phyloP scores from a whole-genome alignment of 2,329 filamentous ascomycete genomes.

The Stagonosporopsis vannaccii region DNA sequence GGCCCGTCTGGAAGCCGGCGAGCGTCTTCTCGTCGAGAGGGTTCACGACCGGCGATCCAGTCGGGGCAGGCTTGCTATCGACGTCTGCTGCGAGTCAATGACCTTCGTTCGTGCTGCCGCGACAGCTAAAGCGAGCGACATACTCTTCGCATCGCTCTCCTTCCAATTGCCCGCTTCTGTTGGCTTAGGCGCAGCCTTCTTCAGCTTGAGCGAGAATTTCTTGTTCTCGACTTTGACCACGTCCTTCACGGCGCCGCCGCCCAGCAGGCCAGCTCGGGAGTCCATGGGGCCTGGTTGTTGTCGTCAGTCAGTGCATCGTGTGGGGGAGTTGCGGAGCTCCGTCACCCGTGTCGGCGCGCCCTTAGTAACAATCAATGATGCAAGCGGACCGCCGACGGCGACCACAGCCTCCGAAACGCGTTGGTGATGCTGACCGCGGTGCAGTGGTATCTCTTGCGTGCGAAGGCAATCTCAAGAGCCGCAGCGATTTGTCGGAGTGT shows the following conservation, averaged over 20 bases:
- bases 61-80: constrained; percentile 36
- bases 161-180: constrained; percentile 75
- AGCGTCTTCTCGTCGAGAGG: constrained; percentile 78
- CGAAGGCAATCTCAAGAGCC: neutral
- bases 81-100: constrained; percentile 21
- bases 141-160: constrained; percentile 70
- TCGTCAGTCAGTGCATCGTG: constrained; percentile 27
- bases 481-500: neutral
- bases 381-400: neutral
- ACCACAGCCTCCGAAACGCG: neutral
- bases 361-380: constrained; percentile 47
- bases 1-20: constrained; percentile 81
- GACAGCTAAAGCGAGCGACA: constrained; percentile 24
- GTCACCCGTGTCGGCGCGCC: too few species aligned
- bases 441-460: neutral
- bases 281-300: constrained; percentile 37
- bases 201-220: constrained; percentile 58
- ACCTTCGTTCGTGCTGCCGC: neutral
- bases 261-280: constrained; percentile 38
- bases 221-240: constrained; percentile 50
- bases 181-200: constrained; percentile 68
- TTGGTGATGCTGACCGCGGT: neutral
- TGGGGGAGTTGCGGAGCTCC: constrained; percentile 22
- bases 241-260: constrained; percentile 40
- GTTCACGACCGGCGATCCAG: constrained; percentile 53